Evolutionary conservation across 129 eudicot species (phyloP), one percentile per base, ranked within the genome.

Genomic region (Rutidosis leptorrhynchoides): DNA sequence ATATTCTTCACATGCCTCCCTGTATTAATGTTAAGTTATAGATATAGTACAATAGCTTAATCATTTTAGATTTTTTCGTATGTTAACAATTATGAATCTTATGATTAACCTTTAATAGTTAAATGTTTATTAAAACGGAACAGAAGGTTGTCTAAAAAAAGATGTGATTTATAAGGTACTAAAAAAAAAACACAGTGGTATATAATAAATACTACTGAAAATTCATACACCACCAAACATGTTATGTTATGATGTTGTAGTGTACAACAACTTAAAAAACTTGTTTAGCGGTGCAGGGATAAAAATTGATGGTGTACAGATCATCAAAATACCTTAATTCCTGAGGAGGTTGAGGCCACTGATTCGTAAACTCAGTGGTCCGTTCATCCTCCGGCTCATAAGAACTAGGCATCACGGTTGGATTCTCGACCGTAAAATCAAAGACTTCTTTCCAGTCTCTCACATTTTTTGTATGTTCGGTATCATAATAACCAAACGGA

Each of bases 381-480:
- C 40, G 33, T 4, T 48, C 32, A 61, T 79, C 85, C 5, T 77
- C 87, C 11, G 77, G 62, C 27, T 76, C 83, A 43, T 46, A 72
- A 40, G 83, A 81, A 48, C 83, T 81, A 12, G 83, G 82, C 37
- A 87, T 43, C 30, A 69, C n/a, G 5, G 75, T 55, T 20, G 91
- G 88, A 48, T 37, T 56, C 20, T 81, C 58, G 46, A 75, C 85
- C 32, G 74, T 69, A 15, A 74, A 51, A 66, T 87, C 95, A 68
- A 83, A 83, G 2, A 87, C 87, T 54, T 86, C 83, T 51, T 83
- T 87, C 95, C 95, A 87, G 5, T 87, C 95, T 62, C 89, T 84
- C 5, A 87, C 88, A 42, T 87, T 87, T 46, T 87, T 83, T 0
- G 89, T 87, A 16, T 80, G 86, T 73, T 83, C 89, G 0, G 83